Percentiles rank a stretch among this genome's conserved stretches.
Conservation (phyloP, 2,329 filamentous ascomycete genomes). For the Cladophialophora exuberans region DNA sequence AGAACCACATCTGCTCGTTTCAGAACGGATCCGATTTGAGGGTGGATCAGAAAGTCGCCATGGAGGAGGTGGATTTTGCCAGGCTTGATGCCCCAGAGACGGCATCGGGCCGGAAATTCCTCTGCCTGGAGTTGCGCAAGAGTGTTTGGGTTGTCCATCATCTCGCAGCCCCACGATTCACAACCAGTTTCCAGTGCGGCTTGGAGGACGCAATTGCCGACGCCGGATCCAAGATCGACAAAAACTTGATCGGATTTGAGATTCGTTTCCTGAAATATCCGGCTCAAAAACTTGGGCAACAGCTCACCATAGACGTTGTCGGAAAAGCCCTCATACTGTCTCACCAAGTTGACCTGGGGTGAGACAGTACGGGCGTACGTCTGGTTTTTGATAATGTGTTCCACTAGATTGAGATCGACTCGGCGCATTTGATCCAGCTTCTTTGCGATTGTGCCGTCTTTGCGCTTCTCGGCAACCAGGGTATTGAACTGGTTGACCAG, state of each 20-base stretch:
- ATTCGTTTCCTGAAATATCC: slow-evolving; percentile 76
- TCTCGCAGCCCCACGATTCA: slow-evolving; percentile 94
- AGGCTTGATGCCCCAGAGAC: slow-evolving; percentile 82
- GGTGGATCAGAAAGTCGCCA: slow-evolving; percentile 80
- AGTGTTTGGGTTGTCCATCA: slow-evolving; percentile 87
- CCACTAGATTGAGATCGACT: slow-evolving; percentile 72
- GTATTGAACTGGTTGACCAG: slow-evolving; percentile 79
- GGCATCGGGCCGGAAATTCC: slow-evolving; percentile 83
- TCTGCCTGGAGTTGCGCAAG: slow-evolving; percentile 77
- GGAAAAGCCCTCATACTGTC: slow-evolving; percentile 84
- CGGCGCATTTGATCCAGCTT: slow-evolving; percentile 71
- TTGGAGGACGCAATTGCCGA: slow-evolving; percentile 93
- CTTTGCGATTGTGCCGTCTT: slow-evolving; percentile 71
- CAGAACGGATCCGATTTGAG: slow-evolving; percentile 71
- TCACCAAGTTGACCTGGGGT: slow-evolving; percentile 79
- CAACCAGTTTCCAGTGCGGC: slow-evolving; percentile 91
- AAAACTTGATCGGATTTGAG: slow-evolving; percentile 86
- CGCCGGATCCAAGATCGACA: slow-evolving; percentile 91
- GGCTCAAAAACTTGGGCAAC: slow-evolving; percentile 78
- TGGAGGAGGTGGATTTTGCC: slow-evolving; percentile 79
- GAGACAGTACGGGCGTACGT: slow-evolving; percentile 92
- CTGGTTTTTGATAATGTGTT: slow-evolving; percentile 76
- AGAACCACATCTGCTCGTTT: slow-evolving; percentile 91
- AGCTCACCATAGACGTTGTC: slow-evolving; percentile 96
- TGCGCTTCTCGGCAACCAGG: slow-evolving; percentile 65